These are phyloP conservation scores for Triglochin maritima DNA, from an alignment of 106 monocot genomes.

Conservation along the genomic window DNA sequence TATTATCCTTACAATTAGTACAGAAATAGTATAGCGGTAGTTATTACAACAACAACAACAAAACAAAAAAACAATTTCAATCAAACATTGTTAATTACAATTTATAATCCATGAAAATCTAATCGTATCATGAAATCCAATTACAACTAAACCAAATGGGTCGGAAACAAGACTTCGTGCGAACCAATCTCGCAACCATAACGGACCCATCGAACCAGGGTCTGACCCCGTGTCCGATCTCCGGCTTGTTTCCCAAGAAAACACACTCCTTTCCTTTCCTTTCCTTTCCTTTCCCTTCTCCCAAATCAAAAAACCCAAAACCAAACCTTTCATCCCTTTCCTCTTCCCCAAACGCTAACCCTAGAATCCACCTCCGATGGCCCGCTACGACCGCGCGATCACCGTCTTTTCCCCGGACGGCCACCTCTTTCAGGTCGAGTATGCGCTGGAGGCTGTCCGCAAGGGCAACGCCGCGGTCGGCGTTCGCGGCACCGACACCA, in stretches of 20 bases:
- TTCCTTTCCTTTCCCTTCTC: not conserved
- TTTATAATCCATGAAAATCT: too few species aligned
- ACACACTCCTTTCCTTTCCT: not conserved
- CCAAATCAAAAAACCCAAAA: not conserved
- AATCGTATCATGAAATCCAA: too few species aligned
- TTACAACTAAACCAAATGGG: too few species aligned
- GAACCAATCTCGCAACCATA: too few species aligned
- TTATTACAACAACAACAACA: too few species aligned
- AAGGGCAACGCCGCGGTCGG: conserved; percentile 97
- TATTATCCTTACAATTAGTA: too few species aligned
- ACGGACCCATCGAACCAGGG: too few species aligned
- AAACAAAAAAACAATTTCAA: too few species aligned
- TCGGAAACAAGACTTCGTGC: too few species aligned
- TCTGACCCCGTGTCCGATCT: too few species aligned
- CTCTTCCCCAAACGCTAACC: not conserved
- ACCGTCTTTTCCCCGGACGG: conserved; percentile 97
- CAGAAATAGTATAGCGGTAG: too few species aligned
- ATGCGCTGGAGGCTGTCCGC: conserved; percentile 94
- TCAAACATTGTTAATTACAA: too few species aligned
- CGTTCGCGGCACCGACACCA: conserved; percentile 81
- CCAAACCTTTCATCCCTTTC: not conserved
- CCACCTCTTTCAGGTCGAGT: conserved; percentile 96
- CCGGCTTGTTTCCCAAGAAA: not conserved
- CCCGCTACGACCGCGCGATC: conserved; percentile 98
- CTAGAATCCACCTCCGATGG: conserved; percentile 33